These are phyloP conservation scores for Fusarium concolor DNA, from an alignment of 2,329 filamentous ascomycete species.

Conservation along the genomic window DNA sequence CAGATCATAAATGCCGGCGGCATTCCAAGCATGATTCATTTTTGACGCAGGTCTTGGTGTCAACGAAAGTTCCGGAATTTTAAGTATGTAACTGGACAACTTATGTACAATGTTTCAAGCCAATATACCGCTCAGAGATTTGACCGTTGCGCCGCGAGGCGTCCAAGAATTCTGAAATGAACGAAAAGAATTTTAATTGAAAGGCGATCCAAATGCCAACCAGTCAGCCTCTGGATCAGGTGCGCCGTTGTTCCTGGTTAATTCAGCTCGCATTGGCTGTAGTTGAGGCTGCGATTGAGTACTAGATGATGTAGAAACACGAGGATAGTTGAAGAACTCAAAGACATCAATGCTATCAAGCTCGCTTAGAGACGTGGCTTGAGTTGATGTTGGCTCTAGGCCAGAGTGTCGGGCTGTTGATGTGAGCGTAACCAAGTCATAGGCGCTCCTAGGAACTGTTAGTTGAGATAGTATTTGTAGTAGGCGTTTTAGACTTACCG, in stretches of 20 bases:
- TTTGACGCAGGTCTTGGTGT: not conserved
- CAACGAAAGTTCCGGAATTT: not conserved
- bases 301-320: conserved; percentile 38
- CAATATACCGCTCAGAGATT: not conserved
- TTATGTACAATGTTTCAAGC: not conserved
- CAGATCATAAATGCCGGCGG: not conserved
- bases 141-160: conserved; percentile 13
- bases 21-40: not conserved
- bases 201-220: conserved; percentile 34
- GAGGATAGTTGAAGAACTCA: conserved; percentile 60
- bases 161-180: not conserved
- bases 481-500: conserved; percentile 46
- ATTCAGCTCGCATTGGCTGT: conserved; percentile 14
- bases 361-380: conserved; percentile 54
- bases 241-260: conserved; percentile 14
- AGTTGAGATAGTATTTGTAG: not conserved
- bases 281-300: conserved; percentile 32
- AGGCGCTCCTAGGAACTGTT: conserved; percentile 50
- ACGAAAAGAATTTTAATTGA: not conserved
- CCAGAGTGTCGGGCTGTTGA: conserved; percentile 52
- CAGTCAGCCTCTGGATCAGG: conserved; percentile 35
- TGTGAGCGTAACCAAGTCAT: conserved; percentile 55
- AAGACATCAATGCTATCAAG: conserved; percentile 59
- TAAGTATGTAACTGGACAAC: too few species aligned
- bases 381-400: conserved; percentile 54